A percentile compares a stretch with the other conserved stretches of the same genome.
Evolutionary conservation across 805 yeast species (phyloP).

Genomic region (Metschnikowia continentalis): DNA sequence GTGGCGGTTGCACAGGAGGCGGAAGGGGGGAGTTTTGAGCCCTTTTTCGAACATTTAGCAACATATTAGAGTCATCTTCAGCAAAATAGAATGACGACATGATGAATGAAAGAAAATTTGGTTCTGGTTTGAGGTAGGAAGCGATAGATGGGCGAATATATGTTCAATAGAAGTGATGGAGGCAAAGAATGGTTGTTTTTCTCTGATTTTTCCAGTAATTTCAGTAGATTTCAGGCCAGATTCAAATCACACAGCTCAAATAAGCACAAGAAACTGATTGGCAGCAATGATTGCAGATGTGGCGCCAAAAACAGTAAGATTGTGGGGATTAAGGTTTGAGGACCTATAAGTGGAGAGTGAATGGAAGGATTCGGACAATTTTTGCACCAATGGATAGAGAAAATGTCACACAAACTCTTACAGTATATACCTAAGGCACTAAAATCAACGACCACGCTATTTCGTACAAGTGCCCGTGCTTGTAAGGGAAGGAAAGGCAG

Average conservation of each 20-base stretch:
- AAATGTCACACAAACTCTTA: background rate
- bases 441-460: background rate
- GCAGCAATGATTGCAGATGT: too few relatives aligned
- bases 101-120: background rate
- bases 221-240: too few relatives aligned
- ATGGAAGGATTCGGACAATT: background rate
- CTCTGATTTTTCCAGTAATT: too few relatives aligned
- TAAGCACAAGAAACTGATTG: too few relatives aligned
- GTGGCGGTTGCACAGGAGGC: background rate
- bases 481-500: background rate
- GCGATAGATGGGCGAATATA: too few relatives aligned
- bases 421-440: background rate
- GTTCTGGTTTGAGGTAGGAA: too few relatives aligned
- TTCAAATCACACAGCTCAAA: too few relatives aligned
- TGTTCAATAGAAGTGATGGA: background rate
- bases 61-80: slow-evolving; percentile 12
- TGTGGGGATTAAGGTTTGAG: background rate
- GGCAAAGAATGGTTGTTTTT: background rate
- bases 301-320: too few relatives aligned
- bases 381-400: background rate
- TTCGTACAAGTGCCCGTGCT: background rate
- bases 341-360: background rate
- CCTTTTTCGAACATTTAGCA: background rate
- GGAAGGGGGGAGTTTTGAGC: background rate
- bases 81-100: slow-evolving; percentile 12